Conservation (phyloP, 768 basidiomycete genomes). For the Rubroboletus satanas region DNA sequence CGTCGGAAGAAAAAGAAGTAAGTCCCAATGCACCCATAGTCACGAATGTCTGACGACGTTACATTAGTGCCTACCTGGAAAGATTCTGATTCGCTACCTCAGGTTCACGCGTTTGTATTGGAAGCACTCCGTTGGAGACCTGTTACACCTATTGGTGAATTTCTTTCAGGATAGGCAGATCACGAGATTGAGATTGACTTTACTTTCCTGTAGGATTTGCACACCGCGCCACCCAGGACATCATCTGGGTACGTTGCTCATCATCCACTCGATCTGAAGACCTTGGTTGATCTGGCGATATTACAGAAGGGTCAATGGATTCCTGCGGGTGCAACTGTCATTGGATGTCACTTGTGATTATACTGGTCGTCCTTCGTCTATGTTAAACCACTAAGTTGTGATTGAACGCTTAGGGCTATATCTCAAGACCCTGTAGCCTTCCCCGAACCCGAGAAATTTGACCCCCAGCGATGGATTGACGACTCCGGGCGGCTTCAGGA, state of each 20-base stretch:
- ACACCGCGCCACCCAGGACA: conserved; percentile 59
- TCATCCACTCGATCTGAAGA: too few species aligned
- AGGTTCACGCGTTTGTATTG: conserved; percentile 34
- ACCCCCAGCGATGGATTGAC: conserved; percentile 52
- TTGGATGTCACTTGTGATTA: conserved; percentile 19
- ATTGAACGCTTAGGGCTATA: conserved; percentile 15
- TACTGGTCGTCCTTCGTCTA: not conserved
- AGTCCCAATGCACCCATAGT: not conserved
- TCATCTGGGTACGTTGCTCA: conserved; percentile 47
- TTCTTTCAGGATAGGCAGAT: not conserved
- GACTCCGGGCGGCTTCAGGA: conserved; percentile 39
- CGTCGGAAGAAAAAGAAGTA: conserved; percentile 38
- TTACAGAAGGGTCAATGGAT: conserved; percentile 20
- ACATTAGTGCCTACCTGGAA: conserved; percentile 34
- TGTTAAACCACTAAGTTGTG: not conserved
- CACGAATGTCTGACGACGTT: not conserved
- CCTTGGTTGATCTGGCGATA: conserved; percentile 34
- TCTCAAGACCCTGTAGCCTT: conserved; percentile 22
- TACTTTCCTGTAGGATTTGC: conserved; percentile 38
- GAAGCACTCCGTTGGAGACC: conserved; percentile 38
- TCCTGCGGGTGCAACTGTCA: conserved; percentile 21
- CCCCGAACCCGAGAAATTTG: conserved; percentile 42
- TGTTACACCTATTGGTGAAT: conserved; percentile 23
- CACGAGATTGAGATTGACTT: not conserved
- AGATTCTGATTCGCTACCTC: conserved; percentile 32